These are phyloP conservation scores for Oidiodendron maius DNA, from an alignment of 495 filamentous ascomycete genomes.

Conservation along the genomic window DNA sequence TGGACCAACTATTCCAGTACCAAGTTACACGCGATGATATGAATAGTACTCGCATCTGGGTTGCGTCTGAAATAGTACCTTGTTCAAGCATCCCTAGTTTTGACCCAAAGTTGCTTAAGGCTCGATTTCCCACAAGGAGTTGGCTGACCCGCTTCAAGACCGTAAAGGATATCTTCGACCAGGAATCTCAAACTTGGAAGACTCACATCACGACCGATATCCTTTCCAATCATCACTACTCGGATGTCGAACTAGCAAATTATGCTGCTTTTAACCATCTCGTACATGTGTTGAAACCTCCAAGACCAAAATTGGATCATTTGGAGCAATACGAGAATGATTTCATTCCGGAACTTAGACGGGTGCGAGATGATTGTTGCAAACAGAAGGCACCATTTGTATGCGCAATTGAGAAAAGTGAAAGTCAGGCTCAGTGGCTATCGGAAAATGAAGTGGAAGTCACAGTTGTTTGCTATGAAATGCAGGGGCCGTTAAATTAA, in stretches of 20 bases:
- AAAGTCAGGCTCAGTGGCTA: background rate
- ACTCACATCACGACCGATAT: background rate
- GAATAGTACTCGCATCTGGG: background rate
- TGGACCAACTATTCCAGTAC: background rate
- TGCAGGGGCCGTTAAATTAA: conserved; percentile 1
- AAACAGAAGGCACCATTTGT: background rate
- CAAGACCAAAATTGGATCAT: background rate
- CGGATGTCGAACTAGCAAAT: conserved; percentile 3
- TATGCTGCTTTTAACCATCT: background rate
- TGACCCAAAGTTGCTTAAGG: background rate
- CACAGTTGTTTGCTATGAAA: background rate
- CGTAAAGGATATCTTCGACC: background rate
- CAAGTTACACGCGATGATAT: background rate
- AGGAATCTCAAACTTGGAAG: background rate
- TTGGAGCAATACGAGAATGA: conserved; percentile 3
- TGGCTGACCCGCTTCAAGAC: background rate
- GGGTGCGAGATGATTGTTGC: conserved; percentile 1
- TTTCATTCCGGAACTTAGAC: background rate
- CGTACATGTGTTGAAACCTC: conserved; percentile 1
- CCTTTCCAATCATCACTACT: background rate
- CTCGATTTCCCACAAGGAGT: background rate
- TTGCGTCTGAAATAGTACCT: background rate
- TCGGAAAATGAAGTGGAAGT: background rate
- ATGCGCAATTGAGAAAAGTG: background rate
- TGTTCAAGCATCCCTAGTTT: background rate